Conservation (phyloP, 257 asterid genomes). For the Solanum appendiculatum region DNA sequence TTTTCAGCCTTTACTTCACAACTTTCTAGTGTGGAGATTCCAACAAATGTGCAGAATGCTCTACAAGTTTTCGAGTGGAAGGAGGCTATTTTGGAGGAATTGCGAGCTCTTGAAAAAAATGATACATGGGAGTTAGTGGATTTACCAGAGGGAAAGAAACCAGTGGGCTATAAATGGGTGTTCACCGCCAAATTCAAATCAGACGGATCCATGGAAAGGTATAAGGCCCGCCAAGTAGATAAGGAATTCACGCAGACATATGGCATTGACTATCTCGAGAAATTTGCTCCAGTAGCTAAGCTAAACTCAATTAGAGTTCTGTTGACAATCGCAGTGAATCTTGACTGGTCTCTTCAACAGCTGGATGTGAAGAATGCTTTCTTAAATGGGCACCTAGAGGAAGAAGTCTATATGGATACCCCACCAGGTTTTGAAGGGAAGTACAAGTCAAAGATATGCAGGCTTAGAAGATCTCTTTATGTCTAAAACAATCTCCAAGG, state of each 20-base stretch:
- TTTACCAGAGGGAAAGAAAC: background rate
- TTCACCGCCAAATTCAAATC: background rate
- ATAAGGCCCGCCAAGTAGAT: background rate
- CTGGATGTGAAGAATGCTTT: too few relatives aligned
- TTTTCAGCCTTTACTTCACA: background rate
- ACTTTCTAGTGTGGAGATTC: background rate
- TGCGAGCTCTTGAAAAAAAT: background rate
- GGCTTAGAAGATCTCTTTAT: too few relatives aligned
- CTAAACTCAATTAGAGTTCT: background rate
- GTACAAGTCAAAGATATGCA: too few relatives aligned
- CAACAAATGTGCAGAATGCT: background rate
- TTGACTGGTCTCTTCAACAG: background rate
- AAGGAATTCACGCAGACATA: background rate
- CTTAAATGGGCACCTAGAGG: background rate
- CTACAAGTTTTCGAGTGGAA: background rate
- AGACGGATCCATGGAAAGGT: background rate
- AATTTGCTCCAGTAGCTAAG: background rate
- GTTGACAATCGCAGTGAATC: background rate
- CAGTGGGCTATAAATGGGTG: background rate
- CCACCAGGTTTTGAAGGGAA: too few relatives aligned
- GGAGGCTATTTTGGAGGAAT: too few relatives aligned
- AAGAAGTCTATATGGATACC: too few relatives aligned
- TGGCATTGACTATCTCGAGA: background rate
- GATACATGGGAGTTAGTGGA: background rate
- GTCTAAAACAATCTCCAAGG: too few relatives aligned